A percentile compares a stretch with the other conserved stretches of the same genome.
Evolutionary conservation across 192 early-diverging fungal genomes (phyloP).

Genomic region (Linnemannia exigua): DNA sequence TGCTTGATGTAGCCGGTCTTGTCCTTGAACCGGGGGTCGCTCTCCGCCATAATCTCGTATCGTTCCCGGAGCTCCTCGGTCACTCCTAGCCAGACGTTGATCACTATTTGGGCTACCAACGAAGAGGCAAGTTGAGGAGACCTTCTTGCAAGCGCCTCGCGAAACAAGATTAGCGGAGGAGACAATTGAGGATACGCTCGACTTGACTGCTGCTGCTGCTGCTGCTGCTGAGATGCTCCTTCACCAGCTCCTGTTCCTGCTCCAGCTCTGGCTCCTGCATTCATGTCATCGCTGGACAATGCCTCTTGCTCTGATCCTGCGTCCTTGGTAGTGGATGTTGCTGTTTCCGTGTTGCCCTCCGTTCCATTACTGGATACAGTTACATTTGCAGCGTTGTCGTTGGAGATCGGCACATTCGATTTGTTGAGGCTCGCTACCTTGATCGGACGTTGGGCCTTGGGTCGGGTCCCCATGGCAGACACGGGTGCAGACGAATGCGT

Average conservation of each 20-base stretch:
- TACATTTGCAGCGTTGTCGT: not conserved
- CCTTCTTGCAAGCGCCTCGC: conserved; percentile 8
- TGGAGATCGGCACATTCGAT: not conserved
- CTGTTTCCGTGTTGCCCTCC: not conserved
- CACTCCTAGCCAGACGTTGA: conserved; percentile 10
- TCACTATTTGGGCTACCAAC: conserved; percentile 11
- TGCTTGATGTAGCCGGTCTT: conserved; percentile 1
- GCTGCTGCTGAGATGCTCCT: too few species aligned
- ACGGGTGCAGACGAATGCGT: not conserved
- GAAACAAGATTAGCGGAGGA: conserved; percentile 9
- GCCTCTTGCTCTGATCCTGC: not conserved
- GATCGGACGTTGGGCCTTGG: not conserved
- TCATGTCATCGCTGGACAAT: too few species aligned
- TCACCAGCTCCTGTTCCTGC: not conserved
- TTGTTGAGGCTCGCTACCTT: conserved; percentile 7
- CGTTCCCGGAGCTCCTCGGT: not conserved
- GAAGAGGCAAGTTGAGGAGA: conserved; percentile 8
- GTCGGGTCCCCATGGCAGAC: not conserved
- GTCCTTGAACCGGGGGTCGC: conserved; percentile 2
- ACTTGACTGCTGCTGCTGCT: not conserved
- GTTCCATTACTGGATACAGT: not conserved
- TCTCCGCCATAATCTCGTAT: conserved; percentile 7
- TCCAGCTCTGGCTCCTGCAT: not conserved
- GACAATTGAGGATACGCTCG: conserved; percentile 10
- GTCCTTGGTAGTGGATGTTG: not conserved